Evolutionary conservation across 495 filamentous ascomycete species (phyloP).

Genomic region (Hypoxylon lenormandii): DNA sequence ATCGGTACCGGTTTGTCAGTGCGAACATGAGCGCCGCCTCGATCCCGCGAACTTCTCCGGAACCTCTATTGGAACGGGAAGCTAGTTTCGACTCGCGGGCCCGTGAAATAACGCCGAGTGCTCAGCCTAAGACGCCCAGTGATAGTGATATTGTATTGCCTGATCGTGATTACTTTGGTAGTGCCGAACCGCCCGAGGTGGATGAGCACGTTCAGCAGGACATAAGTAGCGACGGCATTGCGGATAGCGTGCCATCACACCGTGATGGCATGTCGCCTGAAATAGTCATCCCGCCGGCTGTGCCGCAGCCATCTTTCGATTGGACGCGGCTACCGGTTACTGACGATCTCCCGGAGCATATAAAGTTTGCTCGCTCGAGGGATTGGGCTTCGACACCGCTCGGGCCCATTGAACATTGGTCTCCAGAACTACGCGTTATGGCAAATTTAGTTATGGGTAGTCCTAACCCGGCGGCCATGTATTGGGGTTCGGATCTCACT

Average conservation of each 20-base stretch:
- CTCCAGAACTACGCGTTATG: slow-evolving; percentile 71
- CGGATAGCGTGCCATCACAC: slow-evolving; percentile 25
- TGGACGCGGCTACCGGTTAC: slow-evolving; percentile 74
- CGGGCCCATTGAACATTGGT: slow-evolving; percentile 75
- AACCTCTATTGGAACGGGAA: slow-evolving; percentile 46
- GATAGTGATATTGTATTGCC: slow-evolving; percentile 50
- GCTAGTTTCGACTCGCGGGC: slow-evolving; percentile 39
- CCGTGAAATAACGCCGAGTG: slow-evolving; percentile 47
- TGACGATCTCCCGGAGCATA: slow-evolving; percentile 69
- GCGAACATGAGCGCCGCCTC: slow-evolving; percentile 53
- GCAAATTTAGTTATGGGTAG: slow-evolving; percentile 76
- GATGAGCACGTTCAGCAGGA: slow-evolving; percentile 38
- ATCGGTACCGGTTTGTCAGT: slow-evolving; percentile 71
- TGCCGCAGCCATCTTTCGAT: slow-evolving; percentile 66
- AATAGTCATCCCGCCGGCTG: slow-evolving; percentile 28
- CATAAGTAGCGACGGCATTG: slow-evolving; percentile 24
- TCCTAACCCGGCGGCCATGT: slow-evolving; percentile 77
- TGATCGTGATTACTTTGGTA: slow-evolving; percentile 57
- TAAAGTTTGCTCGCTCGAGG: slow-evolving; percentile 72
- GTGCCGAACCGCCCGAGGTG: slow-evolving; percentile 34
- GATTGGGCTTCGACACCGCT: slow-evolving; percentile 74
- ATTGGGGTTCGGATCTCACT: slow-evolving; percentile 74
- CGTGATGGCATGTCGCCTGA: slow-evolving; percentile 49
- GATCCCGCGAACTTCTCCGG: slow-evolving; percentile 52
- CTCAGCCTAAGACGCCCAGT: slow-evolving; percentile 40